These are phyloP conservation scores for Escallonia herrerae DNA, from an alignment of 129 eudicot genomes.

Conservation along the genomic window DNA sequence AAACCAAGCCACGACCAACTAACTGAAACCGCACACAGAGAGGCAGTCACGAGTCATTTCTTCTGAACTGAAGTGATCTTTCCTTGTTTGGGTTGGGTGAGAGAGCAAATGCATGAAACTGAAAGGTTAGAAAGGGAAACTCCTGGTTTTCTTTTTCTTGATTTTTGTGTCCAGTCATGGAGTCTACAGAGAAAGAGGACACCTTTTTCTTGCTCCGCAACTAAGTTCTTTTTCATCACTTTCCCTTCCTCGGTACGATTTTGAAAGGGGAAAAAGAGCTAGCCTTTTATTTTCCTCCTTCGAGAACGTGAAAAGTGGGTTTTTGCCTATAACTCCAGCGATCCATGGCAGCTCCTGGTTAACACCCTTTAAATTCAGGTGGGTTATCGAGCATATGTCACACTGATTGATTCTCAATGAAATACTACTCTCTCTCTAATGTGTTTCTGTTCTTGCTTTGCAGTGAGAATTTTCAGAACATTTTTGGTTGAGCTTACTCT, in stretches of 20 bases:
- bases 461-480: slow-evolving; percentile 3
- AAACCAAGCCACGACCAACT: too few relatives aligned
- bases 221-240: neutral
- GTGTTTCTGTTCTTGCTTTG: neutral
- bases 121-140: neutral
- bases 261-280: slow-evolving; percentile 5
- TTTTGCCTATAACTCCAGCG: too few relatives aligned
- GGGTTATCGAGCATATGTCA: neutral
- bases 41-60: neutral
- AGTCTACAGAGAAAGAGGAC: slow-evolving; percentile 38
- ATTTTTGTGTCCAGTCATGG: slow-evolving; percentile 24
- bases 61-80: neutral
- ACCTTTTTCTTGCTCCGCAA: neutral
- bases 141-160: slow-evolving; percentile 6
- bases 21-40: too few relatives aligned
- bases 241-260: neutral
- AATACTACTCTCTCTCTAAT: neutral
- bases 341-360: too few relatives aligned
- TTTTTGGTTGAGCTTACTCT: neutral
- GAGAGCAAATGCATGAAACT: neutral
- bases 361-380: too few relatives aligned
- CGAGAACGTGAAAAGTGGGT: slow-evolving; percentile 1
- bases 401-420: neutral
- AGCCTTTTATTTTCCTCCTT: too few relatives aligned
- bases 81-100: slow-evolving; percentile 3